phyloP scores from a whole-genome alignment of 2,329 filamentous ascomycete species.

The Amauroascus verrucosus region DNA sequence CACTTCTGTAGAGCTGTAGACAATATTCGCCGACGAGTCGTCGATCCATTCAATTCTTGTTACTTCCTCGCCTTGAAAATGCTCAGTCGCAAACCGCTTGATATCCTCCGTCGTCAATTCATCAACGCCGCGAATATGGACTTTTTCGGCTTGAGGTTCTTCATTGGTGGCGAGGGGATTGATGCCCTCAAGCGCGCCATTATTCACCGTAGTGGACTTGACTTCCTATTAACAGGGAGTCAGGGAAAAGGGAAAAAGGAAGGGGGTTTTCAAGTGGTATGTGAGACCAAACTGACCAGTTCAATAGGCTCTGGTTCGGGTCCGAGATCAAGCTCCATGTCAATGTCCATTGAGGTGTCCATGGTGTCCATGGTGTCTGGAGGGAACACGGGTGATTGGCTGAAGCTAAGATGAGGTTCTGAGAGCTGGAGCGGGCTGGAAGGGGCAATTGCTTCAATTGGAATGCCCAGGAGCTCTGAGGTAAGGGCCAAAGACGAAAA shows the following conservation, averaged over 20 bases:
- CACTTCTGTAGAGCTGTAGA: constrained; percentile 53
- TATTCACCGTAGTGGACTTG: background rate
- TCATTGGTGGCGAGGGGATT: constrained; percentile 22
- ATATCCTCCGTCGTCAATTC: constrained; percentile 71
- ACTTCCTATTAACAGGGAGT: constrained; percentile 1
- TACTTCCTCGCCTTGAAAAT: constrained; percentile 49
- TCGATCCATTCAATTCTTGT: constrained; percentile 85
- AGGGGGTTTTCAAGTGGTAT: background rate
- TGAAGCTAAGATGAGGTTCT: constrained; percentile 14
- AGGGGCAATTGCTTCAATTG: background rate
- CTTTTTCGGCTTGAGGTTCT: constrained; percentile 45
- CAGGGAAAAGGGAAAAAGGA: background rate
- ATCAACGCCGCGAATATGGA: constrained; percentile 79
- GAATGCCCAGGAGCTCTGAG: background rate
- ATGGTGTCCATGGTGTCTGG: constrained; percentile 21
- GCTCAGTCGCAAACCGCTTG: constrained; percentile 59
- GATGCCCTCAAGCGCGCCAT: constrained; percentile 6
- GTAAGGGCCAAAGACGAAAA: background rate
- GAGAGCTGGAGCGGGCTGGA: constrained; percentile 19
- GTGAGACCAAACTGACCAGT: constrained; percentile 13
- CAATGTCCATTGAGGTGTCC: constrained; percentile 53
- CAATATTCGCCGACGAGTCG: constrained; percentile 76
- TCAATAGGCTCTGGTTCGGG: constrained; percentile 32
- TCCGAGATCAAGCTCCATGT: constrained; percentile 56
- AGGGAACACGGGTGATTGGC: constrained; percentile 10